Base-by-base conservation (phyloP, 305 asterid genomes). In the Fraxinus nigra region DNA sequence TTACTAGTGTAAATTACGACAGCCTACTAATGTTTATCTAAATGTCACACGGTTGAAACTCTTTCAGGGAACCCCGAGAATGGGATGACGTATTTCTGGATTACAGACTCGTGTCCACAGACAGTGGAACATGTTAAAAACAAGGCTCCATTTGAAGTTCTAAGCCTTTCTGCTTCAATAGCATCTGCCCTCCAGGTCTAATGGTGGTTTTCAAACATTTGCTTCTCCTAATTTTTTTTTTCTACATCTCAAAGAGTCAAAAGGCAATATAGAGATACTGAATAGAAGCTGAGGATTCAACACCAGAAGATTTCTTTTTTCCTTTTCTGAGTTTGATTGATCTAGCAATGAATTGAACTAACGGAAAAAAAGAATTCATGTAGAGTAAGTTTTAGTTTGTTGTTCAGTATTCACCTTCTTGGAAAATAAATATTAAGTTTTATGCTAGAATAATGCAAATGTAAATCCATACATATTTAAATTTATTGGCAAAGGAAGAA, bases 71-170 rank as follows among this genome's bases (percentile, higher is more conserved):
- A 84, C 80, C 94, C 99, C 0, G 97, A 85, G 89, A 87, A 59
- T 37, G 98, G 97, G 81, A 89, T 95, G 97, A 67, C 90, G 1
- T 90, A 91, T 90, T 95, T 94, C 83, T 95, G 99, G 99, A 92
- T 95, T 84, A 95, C 99, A 13, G 99, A 95, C 82, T 95, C 98
- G 18, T 95, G 99, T 86, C 98, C 99, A 0, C 89, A 78, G 79
- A 95, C 99, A 0, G 98, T 94, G 85, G 89, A 87, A 89, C 92
- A 91, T 74, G 99, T 95, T 80, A 93, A 91, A 85, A 83, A 89
- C 88, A 92, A 84, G 82, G 77, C 90, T 46, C 99, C 99, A 0
- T 95, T 94, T 77, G 97, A 95, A 88, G 90, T 95, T 80, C 84
- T 95, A 82, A 94, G 98, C 87, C 96, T 95, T 40, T 92, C 99